Percentiles rank a stretch among this genome's conserved stretches.
phyloP scores from a whole-genome alignment of 306 rosid species.

The Cucurbita argyrosperma region DNA sequence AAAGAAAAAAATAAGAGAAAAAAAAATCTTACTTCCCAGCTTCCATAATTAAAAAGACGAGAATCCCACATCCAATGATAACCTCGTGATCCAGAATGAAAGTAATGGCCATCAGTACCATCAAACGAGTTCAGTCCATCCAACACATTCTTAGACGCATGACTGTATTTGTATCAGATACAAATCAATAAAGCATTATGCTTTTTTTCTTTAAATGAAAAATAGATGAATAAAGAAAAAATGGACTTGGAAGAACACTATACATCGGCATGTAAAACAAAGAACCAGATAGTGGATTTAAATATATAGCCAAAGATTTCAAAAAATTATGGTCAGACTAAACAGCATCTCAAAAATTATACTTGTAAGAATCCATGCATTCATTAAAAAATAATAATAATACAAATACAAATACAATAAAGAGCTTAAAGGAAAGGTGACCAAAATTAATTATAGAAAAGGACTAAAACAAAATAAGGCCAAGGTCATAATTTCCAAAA shows the following conservation, averaged over 20 bases:
- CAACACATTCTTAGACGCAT: conserved; percentile 74
- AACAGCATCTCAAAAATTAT: not conserved
- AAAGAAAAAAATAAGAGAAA: not conserved
- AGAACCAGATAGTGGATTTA: not conserved
- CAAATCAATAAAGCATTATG: conserved; percentile 2
- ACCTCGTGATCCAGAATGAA: conserved; percentile 93
- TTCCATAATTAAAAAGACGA: conserved; percentile 98
- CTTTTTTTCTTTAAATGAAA: not conserved
- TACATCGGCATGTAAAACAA: not conserved
- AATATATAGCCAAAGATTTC: not conserved
- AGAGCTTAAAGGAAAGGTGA: no score
- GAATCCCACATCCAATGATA: conserved; percentile 99
- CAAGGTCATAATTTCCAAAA: not conserved
- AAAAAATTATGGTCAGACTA: not conserved
- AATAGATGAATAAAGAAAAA: not conserved
- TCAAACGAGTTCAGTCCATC: conserved; percentile 98
- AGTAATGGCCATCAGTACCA: conserved; percentile 89
- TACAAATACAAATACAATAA: no score
- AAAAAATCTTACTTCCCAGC: conserved; percentile 83
- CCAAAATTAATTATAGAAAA: no score
- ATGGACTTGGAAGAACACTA: not conserved
- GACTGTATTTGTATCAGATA: conserved; percentile 43
- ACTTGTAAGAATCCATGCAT: not conserved
- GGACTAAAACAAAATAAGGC: no score
- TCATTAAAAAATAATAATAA: not conserved